Conservation (phyloP, 2,329 filamentous ascomycete species). For the Shiraia sp. region DNA sequence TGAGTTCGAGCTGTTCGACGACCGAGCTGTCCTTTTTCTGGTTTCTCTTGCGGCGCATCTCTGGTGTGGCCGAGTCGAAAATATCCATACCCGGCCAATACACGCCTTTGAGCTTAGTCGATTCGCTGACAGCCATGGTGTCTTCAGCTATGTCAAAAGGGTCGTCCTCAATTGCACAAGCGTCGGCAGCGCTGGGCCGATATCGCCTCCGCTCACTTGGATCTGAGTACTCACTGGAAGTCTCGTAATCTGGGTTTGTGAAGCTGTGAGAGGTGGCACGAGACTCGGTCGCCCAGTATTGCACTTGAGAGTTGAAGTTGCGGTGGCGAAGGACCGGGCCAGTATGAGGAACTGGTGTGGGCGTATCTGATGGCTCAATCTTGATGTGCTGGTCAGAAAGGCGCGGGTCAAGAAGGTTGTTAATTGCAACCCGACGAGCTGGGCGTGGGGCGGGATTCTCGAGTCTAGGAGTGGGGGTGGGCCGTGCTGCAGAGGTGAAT, state of each 20-base stretch:
- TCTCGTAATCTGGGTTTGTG: slow-evolving; percentile 43
- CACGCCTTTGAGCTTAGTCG: slow-evolving; percentile 68
- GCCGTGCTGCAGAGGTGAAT: slow-evolving; percentile 23
- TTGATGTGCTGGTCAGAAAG: slow-evolving; percentile 45
- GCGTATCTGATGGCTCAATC: slow-evolving; percentile 32
- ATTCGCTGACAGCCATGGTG: slow-evolving; percentile 40
- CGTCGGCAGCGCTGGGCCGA: slow-evolving; percentile 27
- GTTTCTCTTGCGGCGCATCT: slow-evolving; percentile 74
- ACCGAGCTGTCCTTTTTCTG: slow-evolving; percentile 77
- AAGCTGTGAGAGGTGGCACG: slow-evolving; percentile 43
- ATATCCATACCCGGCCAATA: slow-evolving; percentile 77
- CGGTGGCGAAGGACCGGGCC: slow-evolving; percentile 38
- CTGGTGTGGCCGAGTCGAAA: slow-evolving; percentile 77
- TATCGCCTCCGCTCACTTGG: slow-evolving; percentile 32
- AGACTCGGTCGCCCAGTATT: slow-evolving; percentile 43
- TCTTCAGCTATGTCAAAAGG: slow-evolving; percentile 22
- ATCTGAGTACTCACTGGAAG: slow-evolving; percentile 44
- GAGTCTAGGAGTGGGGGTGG: slow-evolving; percentile 22
- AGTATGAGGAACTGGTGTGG: slow-evolving; percentile 32
- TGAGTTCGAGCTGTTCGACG: slow-evolving; percentile 66
- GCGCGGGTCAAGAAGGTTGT: slow-evolving; percentile 41
- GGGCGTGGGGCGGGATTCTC: slow-evolving; percentile 31
- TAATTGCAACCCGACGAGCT: slow-evolving; percentile 25
- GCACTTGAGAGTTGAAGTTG: slow-evolving; percentile 41
- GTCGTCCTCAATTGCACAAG: slow-evolving; percentile 40